These are phyloP conservation scores for Mycena crocata DNA, from an alignment of 768 basidiomycete species.

Conservation along the genomic window DNA sequence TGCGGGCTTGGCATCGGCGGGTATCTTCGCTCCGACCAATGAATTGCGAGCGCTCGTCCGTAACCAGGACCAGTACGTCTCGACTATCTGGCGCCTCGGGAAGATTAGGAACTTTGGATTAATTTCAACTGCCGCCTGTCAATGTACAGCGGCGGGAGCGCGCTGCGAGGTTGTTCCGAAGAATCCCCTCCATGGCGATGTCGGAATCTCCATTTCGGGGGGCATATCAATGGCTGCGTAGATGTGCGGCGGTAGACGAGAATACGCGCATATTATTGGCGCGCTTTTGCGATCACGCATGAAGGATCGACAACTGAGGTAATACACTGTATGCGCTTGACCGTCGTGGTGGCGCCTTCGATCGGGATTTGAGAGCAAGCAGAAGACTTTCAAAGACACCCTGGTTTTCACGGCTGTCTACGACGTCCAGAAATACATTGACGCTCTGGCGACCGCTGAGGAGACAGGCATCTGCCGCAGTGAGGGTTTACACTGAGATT, in stretches of 20 bases:
- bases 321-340: background rate
- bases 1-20: constrained; percentile 11
- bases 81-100: background rate
- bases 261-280: too few species aligned
- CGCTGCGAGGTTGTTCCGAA: constrained; percentile 16
- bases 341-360: background rate
- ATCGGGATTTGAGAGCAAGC: background rate
- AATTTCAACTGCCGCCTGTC: constrained; percentile 5
- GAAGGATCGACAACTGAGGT: background rate
- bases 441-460: constrained; percentile 22
- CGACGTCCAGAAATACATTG: background rate
- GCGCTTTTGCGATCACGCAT: background rate
- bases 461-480: background rate
- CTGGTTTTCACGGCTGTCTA: constrained; percentile 11
- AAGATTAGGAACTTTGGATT: background rate
- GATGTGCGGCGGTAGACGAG: background rate
- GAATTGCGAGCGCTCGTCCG: background rate
- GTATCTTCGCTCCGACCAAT: background rate
- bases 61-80: too few species aligned
- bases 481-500: background rate
- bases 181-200: background rate
- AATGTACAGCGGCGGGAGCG: background rate
- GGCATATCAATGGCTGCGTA: background rate
- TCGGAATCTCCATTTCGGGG: background rate
- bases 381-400: constrained; percentile 10